phyloP scores from a whole-genome alignment of 192 early-diverging fungal genomes.

The Obelidium mucronatum region DNA sequence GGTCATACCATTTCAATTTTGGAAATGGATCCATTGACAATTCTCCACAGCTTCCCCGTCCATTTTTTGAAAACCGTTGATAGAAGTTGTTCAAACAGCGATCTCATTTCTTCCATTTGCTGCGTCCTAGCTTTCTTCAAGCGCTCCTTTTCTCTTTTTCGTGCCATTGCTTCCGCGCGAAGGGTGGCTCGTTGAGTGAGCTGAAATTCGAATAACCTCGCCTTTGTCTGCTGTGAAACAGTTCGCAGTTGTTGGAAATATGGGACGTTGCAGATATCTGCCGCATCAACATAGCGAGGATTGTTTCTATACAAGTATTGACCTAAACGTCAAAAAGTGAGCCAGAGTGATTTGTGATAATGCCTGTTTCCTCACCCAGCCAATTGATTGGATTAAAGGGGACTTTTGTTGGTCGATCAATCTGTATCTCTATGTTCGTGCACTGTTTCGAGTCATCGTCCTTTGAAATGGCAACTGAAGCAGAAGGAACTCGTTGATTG shows the following conservation, averaged over 20 bases:
- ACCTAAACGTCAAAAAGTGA: constrained; percentile 36
- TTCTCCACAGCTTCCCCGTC: constrained; percentile 48
- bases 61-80: constrained; percentile 54
- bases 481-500: constrained; percentile 5
- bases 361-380: constrained; percentile 52
- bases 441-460: constrained; percentile 2
- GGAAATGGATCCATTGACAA: constrained; percentile 39
- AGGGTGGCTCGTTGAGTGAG: constrained; percentile 40
- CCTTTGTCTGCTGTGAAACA: constrained; percentile 46
- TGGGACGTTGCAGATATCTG: constrained; percentile 38
- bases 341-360: not conserved
- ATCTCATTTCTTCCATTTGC: constrained; percentile 44
- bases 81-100: constrained; percentile 49
- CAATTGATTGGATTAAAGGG: constrained; percentile 62
- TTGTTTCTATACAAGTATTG: constrained; percentile 67
- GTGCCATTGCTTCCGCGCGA: constrained; percentile 49
- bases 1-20: constrained; percentile 48
- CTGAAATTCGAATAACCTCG: constrained; percentile 54
- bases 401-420: constrained; percentile 42
- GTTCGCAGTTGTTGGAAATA: constrained; percentile 49
- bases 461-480: not conserved
- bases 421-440: constrained; percentile 28
- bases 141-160: constrained; percentile 52
- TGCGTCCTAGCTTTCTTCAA: constrained; percentile 35
- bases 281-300: constrained; percentile 55